Conservation (phyloP, 345 rosid species). For the Firmiana major region DNA sequence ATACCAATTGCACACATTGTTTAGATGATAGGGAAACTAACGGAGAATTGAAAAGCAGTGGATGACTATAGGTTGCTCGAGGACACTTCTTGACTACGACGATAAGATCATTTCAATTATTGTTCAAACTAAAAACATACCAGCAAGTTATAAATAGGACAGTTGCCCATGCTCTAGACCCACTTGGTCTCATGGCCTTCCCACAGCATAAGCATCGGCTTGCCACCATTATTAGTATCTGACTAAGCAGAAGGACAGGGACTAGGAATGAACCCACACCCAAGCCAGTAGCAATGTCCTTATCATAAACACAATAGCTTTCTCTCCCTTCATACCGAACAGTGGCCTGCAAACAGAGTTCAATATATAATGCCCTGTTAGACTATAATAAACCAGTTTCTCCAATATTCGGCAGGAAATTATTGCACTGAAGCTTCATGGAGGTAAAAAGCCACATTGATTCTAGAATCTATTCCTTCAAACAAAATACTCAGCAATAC, state of each 20-base stretch:
- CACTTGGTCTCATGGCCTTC: slow-evolving; percentile 66
- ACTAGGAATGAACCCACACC: slow-evolving; percentile 65
- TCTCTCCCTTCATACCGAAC: slow-evolving; percentile 12
- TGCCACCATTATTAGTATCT: slow-evolving; percentile 56
- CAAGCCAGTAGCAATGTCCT: slow-evolving; percentile 73
- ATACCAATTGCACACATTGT: not conserved
- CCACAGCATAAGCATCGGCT: slow-evolving; percentile 87
- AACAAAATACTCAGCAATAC: not conserved
- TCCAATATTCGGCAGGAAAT: not conserved
- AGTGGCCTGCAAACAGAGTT: slow-evolving; percentile 36
- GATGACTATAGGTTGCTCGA: not conserved
- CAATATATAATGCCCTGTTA: not conserved
- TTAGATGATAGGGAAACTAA: not conserved
- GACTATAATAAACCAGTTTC: not conserved
- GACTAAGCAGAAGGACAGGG: slow-evolving; percentile 66
- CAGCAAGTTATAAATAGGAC: slow-evolving; percentile 74
- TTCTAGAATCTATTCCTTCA: not conserved
- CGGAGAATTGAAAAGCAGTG: not conserved
- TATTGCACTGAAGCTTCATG: not conserved
- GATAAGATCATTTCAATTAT: not conserved
- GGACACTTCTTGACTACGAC: not conserved
- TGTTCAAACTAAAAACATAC: slow-evolving; percentile 30
- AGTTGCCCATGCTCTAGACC: slow-evolving; percentile 72
- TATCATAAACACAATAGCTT: slow-evolving; percentile 64
- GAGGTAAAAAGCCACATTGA: not conserved